A percentile compares a stretch with the other conserved stretches of the same genome.
phyloP scores from a whole-genome alignment of 257 asterid genomes.

The Scutellaria baicalensis region DNA sequence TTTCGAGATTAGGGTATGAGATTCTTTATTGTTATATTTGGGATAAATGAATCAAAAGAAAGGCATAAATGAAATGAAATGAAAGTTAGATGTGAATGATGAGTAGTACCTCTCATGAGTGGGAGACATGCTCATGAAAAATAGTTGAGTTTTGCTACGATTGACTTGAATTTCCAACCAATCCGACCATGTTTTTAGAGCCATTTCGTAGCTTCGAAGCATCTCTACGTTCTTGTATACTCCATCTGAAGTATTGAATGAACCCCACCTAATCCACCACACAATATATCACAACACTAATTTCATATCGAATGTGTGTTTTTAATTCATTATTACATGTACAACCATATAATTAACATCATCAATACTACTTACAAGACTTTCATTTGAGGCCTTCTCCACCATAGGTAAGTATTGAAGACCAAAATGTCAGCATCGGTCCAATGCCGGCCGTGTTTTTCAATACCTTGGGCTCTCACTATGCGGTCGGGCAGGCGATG shows the following conservation, averaged over 20 bases:
- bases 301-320: too few species aligned
- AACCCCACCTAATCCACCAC: slow-evolving; percentile 58
- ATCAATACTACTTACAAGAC: slow-evolving; percentile 45
- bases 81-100: neutral
- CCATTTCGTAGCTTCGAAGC: slow-evolving; percentile 85
- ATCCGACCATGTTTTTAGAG: slow-evolving; percentile 76
- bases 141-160: slow-evolving; percentile 54
- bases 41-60: too few species aligned
- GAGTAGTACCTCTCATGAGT: slow-evolving; percentile 57
- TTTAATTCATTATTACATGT: too few species aligned
- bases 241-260: slow-evolving; percentile 54
- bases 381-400: slow-evolving; percentile 69
- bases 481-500: slow-evolving; percentile 74
- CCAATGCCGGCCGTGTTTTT: slow-evolving; percentile 78
- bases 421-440: slow-evolving; percentile 60
- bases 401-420: slow-evolving; percentile 82
- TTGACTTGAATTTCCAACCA: slow-evolving; percentile 86
- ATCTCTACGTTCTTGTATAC: slow-evolving; percentile 60
- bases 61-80: neutral
- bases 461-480: slow-evolving; percentile 61
- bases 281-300: neutral
- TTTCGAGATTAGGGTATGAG: too few species aligned
- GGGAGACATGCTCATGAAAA: slow-evolving; percentile 83
- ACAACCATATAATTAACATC: too few species aligned
- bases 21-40: too few species aligned